Conservation (phyloP, 2,329 filamentous ascomycete species). For the Diaporthe sp. region DNA sequence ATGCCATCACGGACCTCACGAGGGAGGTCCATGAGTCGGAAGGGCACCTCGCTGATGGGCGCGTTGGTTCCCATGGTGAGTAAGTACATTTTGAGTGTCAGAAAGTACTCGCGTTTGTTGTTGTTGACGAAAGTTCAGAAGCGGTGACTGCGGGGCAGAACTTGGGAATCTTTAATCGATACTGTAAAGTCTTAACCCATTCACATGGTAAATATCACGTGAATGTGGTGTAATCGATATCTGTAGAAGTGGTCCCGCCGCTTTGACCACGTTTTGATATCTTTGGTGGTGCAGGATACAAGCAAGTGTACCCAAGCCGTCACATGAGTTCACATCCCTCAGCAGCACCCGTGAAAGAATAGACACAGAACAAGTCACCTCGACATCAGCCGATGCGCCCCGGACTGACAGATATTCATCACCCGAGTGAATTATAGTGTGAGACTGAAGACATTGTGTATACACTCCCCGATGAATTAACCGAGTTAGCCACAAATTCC, state of each 20-base stretch:
- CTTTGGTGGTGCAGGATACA: background rate
- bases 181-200: background rate
- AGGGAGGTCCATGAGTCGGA: background rate
- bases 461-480: too few relatives aligned
- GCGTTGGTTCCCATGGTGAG: background rate
- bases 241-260: background rate
- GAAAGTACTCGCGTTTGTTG: background rate
- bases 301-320: background rate
- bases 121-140: background rate
- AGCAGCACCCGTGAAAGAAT: too few relatives aligned
- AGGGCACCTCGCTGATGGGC: background rate
- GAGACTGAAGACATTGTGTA: too few relatives aligned
- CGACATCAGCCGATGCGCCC: too few relatives aligned
- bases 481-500: too few relatives aligned
- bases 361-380: too few relatives aligned
- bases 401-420: too few relatives aligned
- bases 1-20: background rate
- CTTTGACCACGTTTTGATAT: background rate
- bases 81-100: background rate
- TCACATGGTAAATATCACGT: background rate
- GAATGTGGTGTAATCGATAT: too few relatives aligned
- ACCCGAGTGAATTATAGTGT: too few relatives aligned
- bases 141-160: background rate
- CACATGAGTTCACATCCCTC: background rate
- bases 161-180: background rate